These are phyloP conservation scores for Diaporthe sp. DNA, from an alignment of 2,329 filamentous ascomycete species.

Conservation along the genomic window DNA sequence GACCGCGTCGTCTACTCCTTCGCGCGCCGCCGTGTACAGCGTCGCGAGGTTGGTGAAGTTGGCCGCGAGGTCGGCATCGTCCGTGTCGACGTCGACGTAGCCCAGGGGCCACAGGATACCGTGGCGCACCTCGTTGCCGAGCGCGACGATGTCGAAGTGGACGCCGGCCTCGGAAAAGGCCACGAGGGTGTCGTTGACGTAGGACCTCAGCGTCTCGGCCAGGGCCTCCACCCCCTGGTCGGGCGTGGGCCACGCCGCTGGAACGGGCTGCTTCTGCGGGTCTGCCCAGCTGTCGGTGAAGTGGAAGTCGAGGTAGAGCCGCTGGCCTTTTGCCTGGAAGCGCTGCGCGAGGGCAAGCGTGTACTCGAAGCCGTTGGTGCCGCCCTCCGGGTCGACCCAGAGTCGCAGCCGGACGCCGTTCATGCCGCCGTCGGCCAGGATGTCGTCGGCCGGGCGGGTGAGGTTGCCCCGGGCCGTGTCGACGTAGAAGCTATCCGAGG, in stretches of 20 bases:
- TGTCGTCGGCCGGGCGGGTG: constrained; percentile 33
- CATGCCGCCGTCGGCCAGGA: constrained; percentile 35
- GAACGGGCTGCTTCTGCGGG: constrained; percentile 72
- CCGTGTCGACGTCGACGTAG: constrained; percentile 72
- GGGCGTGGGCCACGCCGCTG: constrained; percentile 72
- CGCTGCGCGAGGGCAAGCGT: constrained; percentile 76
- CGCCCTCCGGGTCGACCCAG: constrained; percentile 77
- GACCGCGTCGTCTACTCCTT: not conserved
- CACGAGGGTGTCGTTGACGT: constrained; percentile 74
- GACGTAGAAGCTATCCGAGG: constrained; percentile 22
- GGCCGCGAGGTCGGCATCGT: constrained; percentile 74
- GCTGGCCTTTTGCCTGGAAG: constrained; percentile 72
- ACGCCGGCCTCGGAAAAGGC: constrained; percentile 69
- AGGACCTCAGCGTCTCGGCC: constrained; percentile 75
- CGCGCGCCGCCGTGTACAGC: constrained; percentile 47
- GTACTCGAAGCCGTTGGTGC: constrained; percentile 78
- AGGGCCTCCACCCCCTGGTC: constrained; percentile 65
- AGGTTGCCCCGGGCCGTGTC: constrained; percentile 30
- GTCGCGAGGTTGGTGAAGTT: constrained; percentile 71
- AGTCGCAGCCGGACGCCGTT: constrained; percentile 50
- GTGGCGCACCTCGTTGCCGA: constrained; percentile 80
- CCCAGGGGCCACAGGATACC: constrained; percentile 78
- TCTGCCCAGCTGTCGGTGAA: constrained; percentile 81
- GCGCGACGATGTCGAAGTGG: constrained; percentile 73
- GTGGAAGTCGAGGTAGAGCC: constrained; percentile 74